Evolutionary conservation across 2,329 filamentous ascomycete genomes (phyloP).

Genomic region (Colletotrichum sp.): DNA sequence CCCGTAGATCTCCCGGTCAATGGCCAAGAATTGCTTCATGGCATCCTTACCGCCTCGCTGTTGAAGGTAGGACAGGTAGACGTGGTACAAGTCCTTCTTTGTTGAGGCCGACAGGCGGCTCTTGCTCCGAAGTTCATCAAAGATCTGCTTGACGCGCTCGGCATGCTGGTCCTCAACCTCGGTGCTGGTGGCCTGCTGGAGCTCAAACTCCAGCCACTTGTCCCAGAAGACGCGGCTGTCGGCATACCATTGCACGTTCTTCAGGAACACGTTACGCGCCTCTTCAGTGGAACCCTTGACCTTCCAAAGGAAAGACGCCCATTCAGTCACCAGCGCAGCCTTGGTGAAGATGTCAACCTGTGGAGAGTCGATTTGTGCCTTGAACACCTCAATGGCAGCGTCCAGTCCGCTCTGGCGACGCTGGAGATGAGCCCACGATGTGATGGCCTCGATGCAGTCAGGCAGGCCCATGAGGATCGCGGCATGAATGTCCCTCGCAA

Average conservation of each 20-base stretch:
- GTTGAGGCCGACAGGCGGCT: conserved; percentile 70
- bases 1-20: conserved; percentile 91
- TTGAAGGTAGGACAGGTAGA: conserved; percentile 84
- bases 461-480: conserved; percentile 79
- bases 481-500: conserved; percentile 84
- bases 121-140: conserved; percentile 75
- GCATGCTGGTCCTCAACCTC: conserved; percentile 70
- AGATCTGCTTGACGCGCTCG: conserved; percentile 79
- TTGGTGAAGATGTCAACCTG: conserved; percentile 80
- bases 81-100: conserved; percentile 77
- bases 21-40: conserved; percentile 82
- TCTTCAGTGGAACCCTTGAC: conserved; percentile 81
- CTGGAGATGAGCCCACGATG: conserved; percentile 86
- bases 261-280: conserved; percentile 81
- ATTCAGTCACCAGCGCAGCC: conserved; percentile 85
- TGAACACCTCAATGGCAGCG: conserved; percentile 83
- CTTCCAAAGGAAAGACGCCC: conserved; percentile 88
- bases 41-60: conserved; percentile 82
- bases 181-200: conserved; percentile 76
- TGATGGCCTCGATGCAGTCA: conserved; percentile 84
- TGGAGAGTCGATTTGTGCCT: conserved; percentile 77
- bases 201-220: conserved; percentile 87
- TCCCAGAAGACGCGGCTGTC: conserved; percentile 91
- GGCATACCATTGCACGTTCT: conserved; percentile 82
- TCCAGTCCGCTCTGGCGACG: conserved; percentile 84